These are phyloP conservation scores for Jamesozyma lodderae DNA, from an alignment of 805 yeast genomes.

Conservation along the genomic window DNA sequence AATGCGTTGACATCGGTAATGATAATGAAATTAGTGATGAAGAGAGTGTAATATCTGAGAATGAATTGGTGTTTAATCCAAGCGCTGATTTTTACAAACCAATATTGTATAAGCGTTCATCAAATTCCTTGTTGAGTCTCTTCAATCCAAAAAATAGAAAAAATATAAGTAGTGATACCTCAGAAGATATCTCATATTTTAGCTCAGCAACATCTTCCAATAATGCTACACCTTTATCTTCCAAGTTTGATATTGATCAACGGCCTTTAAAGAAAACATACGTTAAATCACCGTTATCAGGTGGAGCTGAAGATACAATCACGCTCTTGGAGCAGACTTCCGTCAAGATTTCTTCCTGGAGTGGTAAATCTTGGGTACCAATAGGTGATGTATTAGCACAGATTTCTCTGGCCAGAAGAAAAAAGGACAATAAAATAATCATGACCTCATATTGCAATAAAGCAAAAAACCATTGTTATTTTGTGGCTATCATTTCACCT, in stretches of 20 bases:
- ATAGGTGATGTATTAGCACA: slow-evolving; percentile 7
- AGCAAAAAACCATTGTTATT: slow-evolving; percentile 6
- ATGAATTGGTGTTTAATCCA: slow-evolving; percentile 11
- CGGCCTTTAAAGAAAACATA: neutral
- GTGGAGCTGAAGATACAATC: neutral
- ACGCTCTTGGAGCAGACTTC: slow-evolving; percentile 11
- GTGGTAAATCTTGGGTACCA: slow-evolving; percentile 17
- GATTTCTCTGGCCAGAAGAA: slow-evolving; percentile 7
- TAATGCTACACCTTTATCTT: neutral
- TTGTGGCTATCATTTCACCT: slow-evolving; percentile 13
- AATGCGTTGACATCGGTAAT: neutral
- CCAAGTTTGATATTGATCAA: neutral
- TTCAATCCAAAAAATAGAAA: slow-evolving; percentile 18
- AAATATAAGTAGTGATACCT: slow-evolving; percentile 8
- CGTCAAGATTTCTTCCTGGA: slow-evolving; percentile 21
- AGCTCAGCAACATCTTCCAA: slow-evolving; percentile 3
- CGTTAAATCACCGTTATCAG: neutral
- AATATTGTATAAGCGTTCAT: slow-evolving; percentile 12
- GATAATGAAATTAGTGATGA: slow-evolving; percentile 3
- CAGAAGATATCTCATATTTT: slow-evolving; percentile 1
- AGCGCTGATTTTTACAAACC: slow-evolving; percentile 17
- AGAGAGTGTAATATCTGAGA: slow-evolving; percentile 16
- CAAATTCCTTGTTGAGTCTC: slow-evolving; percentile 22
- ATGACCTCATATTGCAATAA: slow-evolving; percentile 10
- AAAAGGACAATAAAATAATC: slow-evolving; percentile 6